These are phyloP conservation scores for Chlamydomonas reinhardtii DNA, from an alignment of 163 green algal genomes.

Conservation along the genomic window DNA sequence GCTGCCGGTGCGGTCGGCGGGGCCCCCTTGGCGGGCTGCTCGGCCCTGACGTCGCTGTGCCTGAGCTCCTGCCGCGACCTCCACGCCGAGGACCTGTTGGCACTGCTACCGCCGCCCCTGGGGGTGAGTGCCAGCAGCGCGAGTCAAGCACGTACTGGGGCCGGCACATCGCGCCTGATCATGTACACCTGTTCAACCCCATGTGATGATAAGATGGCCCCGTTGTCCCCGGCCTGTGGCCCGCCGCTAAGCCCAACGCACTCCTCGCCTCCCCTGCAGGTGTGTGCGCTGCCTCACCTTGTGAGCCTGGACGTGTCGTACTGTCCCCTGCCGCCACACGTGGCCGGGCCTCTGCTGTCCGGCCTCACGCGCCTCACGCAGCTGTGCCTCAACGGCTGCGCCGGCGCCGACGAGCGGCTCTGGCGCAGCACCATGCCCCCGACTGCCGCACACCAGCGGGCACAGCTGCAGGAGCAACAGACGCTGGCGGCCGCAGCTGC, in stretches of 20 bases:
- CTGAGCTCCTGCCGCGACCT: conserved; percentile 63
- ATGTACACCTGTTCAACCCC: too few relatives aligned
- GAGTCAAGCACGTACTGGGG: too few relatives aligned
- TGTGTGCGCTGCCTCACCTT: conserved; percentile 49
- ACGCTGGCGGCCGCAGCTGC: too few relatives aligned
- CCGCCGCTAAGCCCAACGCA: too few relatives aligned
- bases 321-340: conserved; percentile 45
- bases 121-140: too few relatives aligned
- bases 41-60: conserved; percentile 43
- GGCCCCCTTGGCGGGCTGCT: conserved; percentile 44
- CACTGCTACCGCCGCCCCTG: conserved; percentile 42
- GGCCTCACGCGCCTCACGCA: conserved; percentile 40
- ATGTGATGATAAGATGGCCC: too few relatives aligned
- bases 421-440: conserved; percentile 30
- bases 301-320: conserved; percentile 64
- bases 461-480: neutral
- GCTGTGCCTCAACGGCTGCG: conserved; percentile 60
- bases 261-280: neutral
- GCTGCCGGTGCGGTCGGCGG: too few relatives aligned
- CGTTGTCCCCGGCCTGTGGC: too few relatives aligned
- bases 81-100: conserved; percentile 39
- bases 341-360: conserved; percentile 37
- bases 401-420: conserved; percentile 40
- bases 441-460: neutral
- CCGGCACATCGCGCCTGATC: too few relatives aligned